Evolutionary conservation across 768 basidiomycete genomes (phyloP).

Genomic region (Kwoniella newhampshirensis): DNA sequence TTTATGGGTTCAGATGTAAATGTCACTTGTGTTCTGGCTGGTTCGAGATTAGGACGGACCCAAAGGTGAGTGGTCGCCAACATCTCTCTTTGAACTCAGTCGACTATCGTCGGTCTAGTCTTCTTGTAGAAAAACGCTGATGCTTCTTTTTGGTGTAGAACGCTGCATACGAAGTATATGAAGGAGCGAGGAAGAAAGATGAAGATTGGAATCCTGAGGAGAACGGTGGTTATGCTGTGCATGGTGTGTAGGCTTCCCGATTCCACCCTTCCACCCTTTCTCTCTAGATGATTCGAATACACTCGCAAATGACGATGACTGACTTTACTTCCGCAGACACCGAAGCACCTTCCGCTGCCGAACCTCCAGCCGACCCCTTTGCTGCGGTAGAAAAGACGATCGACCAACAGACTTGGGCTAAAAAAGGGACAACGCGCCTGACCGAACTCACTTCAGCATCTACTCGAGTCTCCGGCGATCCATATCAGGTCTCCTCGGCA

Average conservation of each 20-base stretch:
- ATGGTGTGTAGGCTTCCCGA: constrained; percentile 59
- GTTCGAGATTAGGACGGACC: constrained; percentile 98
- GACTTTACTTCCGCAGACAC: constrained; percentile 61
- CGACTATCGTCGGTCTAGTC: neutral
- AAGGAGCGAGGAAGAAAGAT: constrained; percentile 90
- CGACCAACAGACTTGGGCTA: constrained; percentile 68
- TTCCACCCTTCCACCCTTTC: constrained; percentile 4
- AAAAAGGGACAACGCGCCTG: constrained; percentile 75
- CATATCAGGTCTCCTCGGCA: constrained; percentile 73
- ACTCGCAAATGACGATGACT: neutral
- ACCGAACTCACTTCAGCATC: constrained; percentile 75
- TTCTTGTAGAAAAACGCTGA: neutral
- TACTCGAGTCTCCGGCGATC: constrained; percentile 78
- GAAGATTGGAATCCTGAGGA: constrained; percentile 97
- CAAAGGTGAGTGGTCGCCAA: constrained; percentile 65
- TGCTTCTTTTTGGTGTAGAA: constrained; percentile 63
- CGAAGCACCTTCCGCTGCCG: constrained; percentile 60
- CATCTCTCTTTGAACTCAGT: neutral
- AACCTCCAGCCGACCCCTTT: constrained; percentile 71
- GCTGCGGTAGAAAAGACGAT: constrained; percentile 86
- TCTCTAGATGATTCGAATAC: neutral
- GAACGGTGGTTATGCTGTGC: constrained; percentile 85
- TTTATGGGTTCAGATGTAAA: constrained; percentile 94
- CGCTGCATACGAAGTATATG: constrained; percentile 86
- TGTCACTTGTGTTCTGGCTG: constrained; percentile 94